Evolutionary conservation across 352 stramenopile species (phyloP), one percentile per base, ranked within the genome.

Genomic region (Elongisporangium anandrum): DNA sequence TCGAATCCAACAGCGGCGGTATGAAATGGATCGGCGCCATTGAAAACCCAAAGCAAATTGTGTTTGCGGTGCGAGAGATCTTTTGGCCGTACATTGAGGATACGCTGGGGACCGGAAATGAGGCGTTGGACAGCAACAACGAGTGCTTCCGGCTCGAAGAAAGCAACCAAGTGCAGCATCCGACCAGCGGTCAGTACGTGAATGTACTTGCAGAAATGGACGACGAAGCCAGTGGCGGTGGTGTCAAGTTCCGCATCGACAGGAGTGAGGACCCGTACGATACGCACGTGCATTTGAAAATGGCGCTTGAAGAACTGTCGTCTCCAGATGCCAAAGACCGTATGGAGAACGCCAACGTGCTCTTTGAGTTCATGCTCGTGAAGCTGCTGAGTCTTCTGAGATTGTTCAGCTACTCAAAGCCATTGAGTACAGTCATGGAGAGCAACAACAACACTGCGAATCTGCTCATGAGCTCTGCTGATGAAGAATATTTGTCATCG

Each of bases 61-160:
- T 90, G n/a, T 90, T 94, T 55, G 68, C 67, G 4, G 77, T 94
- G 34, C 79, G 77, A 53, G 84, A 92, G 56, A 87, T 94, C 57
- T 68, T 84, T 24, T 94, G 81, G 79, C 84, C 81, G n/a, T 89
- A 90, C 53, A 77, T 89, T 21, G 67, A 67, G 3, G 65, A 72
- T n/a, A 47, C 21, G 8, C 34, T 45, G n/a, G 26, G 34, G 7
- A 39, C 52, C 21, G 56, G 63, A 19, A 52, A 59, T 7, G 57
- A 66, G 15, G 64, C 34, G 16, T 56, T 62, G n/a, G 63, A 56
- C 24, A 50, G 69, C 6, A 19, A 56, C 23, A 24, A 13, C 16
- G n/a, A 49, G 17, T 7, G 16, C 17, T 19, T 49, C 7, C 38
- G 21, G 10, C 5, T 48, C 20, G 34, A 72, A 57, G 54, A 65